Evolutionary conservation across 495 filamentous ascomycete genomes (phyloP).

Genomic region (Aspergillus haitiensis): DNA sequence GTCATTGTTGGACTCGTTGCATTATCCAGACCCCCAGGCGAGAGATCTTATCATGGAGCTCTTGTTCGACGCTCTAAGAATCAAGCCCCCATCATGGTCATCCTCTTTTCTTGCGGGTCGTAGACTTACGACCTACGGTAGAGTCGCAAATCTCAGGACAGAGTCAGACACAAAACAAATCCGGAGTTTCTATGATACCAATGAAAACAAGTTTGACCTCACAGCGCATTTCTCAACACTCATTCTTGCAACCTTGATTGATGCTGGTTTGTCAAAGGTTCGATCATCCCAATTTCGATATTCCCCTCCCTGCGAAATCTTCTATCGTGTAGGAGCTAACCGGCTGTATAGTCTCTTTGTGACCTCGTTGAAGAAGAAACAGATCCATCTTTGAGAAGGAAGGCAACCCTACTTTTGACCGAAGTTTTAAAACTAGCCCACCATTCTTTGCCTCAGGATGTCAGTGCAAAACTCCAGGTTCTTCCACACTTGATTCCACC

Average conservation of each 20-base stretch:
- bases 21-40: constrained; percentile 66
- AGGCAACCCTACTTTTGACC: constrained; percentile 85
- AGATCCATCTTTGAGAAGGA: constrained; percentile 75
- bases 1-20: constrained; percentile 77
- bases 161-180: constrained; percentile 50
- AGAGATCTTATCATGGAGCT: constrained; percentile 77
- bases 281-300: constrained; percentile 33
- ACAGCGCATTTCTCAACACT: constrained; percentile 91
- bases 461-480: constrained; percentile 79
- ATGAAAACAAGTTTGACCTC: constrained; percentile 72
- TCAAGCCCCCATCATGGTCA: constrained; percentile 95
- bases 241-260: constrained; percentile 81
- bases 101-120: constrained; percentile 92
- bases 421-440: constrained; percentile 88
- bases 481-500: constrained; percentile 78
- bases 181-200: constrained; percentile 56
- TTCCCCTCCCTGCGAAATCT: constrained; percentile 1
- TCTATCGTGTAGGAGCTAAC: constrained; percentile 17
- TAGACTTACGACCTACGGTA: constrained; percentile 88
- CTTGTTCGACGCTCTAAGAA: constrained; percentile 85
- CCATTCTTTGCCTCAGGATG: constrained; percentile 72
- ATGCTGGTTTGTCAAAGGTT: constrained; percentile 71
- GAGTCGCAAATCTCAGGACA: constrained; percentile 83
- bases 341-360: constrained; percentile 53
- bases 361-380: constrained; percentile 67